Conservation (phyloP, 495 filamentous ascomycete genomes). For the Darksidea phi region DNA sequence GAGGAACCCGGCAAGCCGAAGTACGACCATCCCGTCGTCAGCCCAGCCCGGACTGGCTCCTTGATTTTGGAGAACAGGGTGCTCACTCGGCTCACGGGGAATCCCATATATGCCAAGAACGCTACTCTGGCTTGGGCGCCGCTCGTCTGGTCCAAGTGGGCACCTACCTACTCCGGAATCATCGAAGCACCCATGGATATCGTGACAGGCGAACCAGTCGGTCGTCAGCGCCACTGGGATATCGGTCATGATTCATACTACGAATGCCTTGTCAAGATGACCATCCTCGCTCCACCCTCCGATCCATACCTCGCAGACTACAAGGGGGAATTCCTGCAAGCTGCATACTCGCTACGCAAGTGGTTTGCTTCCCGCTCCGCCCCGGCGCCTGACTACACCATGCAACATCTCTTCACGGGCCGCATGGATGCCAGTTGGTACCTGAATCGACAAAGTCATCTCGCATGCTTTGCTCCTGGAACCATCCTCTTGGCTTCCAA, state of each 20-base stretch:
- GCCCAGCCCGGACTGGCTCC: constrained; percentile 37
- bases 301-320: constrained; percentile 32
- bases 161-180: constrained; percentile 29
- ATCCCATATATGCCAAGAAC: constrained; percentile 32
- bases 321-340: constrained; percentile 25
- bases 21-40: constrained; percentile 30
- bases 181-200: constrained; percentile 38
- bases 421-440: constrained; percentile 24
- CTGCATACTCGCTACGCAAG: constrained; percentile 33
- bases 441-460: constrained; percentile 34
- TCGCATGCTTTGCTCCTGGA: constrained; percentile 39
- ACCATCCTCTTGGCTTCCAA: constrained; percentile 36
- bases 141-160: constrained; percentile 38
- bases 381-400: constrained; percentile 25
- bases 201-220: constrained; percentile 30
- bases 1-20: constrained; percentile 27
- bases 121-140: constrained; percentile 40
- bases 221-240: constrained; percentile 34
- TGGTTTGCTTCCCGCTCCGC: constrained; percentile 33
- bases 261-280: constrained; percentile 39
- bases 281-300: constrained; percentile 31
- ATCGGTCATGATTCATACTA: constrained; percentile 39
- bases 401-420: constrained; percentile 38
- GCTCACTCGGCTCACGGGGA: constrained; percentile 36
- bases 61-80: constrained; percentile 37